phyloP scores from a whole-genome alignment of 257 asterid species.

The Rauvolfia tetraphylla region DNA sequence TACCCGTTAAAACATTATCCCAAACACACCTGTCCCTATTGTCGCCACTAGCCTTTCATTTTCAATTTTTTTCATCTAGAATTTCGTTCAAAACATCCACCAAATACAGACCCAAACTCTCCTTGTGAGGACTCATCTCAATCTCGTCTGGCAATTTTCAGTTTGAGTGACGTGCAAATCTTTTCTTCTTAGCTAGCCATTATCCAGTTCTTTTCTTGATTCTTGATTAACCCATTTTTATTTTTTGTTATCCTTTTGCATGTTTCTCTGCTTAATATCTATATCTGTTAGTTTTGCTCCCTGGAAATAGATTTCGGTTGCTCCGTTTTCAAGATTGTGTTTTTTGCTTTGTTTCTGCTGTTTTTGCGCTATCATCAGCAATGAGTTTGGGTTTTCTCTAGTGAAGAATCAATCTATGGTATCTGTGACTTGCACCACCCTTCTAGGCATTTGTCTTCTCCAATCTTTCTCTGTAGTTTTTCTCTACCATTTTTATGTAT shows the following conservation, averaged over 20 bases:
- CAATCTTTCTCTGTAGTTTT: conserved; percentile 76
- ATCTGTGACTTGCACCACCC: conserved; percentile 23
- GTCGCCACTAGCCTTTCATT: neutral
- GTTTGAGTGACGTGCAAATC: conserved; percentile 28
- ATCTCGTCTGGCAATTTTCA: neutral
- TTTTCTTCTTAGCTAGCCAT: neutral
- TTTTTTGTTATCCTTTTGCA: conserved; percentile 5
- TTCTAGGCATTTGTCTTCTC: conserved; percentile 28
- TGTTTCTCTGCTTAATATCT: neutral
- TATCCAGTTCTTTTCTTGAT: neutral
- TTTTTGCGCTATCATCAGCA: neutral
- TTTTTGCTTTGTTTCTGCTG: neutral
- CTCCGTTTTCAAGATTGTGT: neutral
- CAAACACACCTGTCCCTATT: conserved; percentile 10
- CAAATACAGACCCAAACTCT: neutral
- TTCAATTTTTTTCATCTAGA: conserved; percentile 1
- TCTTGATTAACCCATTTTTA: no score
- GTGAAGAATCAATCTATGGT: conserved; percentile 26
- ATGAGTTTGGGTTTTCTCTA: conserved; percentile 17
- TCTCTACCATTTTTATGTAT: conserved; percentile 67
- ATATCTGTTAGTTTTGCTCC: neutral
- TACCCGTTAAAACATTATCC: neutral
- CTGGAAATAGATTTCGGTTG: no score
- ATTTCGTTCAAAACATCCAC: neutral
- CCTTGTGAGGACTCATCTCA: neutral